Evolutionary conservation across 371 early-diverging fungal species (phyloP).

Genomic region (Mucor plumbeus): DNA sequence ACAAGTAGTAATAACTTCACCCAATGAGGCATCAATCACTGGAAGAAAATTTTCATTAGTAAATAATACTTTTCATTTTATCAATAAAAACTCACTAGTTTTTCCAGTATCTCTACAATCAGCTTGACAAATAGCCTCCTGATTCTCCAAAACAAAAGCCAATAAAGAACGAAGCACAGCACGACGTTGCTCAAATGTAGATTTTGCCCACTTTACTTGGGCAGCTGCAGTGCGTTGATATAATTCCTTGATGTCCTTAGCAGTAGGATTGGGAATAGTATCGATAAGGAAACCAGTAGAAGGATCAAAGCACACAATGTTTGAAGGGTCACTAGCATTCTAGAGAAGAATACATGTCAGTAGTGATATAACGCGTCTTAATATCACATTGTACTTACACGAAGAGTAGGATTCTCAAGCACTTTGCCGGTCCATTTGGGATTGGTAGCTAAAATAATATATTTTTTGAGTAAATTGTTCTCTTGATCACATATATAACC

Average conservation of each 20-base stretch:
- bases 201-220: conserved; percentile 74
- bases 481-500: background rate
- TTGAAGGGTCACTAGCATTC: conserved; percentile 57
- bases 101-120: conserved; percentile 87
- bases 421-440: conserved; percentile 62
- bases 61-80: background rate
- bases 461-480: background rate
- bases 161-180: conserved; percentile 75
- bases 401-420: conserved; percentile 59
- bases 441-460: conserved; percentile 33
- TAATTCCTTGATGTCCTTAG: conserved; percentile 61
- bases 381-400: conserved; percentile 38
- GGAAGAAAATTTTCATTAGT: conserved; percentile 5
- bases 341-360: conserved; percentile 18
- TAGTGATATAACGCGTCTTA: background rate
- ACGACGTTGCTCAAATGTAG: conserved; percentile 78
- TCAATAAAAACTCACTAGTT: conserved; percentile 54
- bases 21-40: conserved; percentile 86
- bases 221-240: conserved; percentile 66
- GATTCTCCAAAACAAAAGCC: conserved; percentile 77
- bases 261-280: conserved; percentile 64
- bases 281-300: conserved; percentile 80
- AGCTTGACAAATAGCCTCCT: conserved; percentile 78
- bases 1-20: conserved; percentile 82
- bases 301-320: conserved; percentile 89